phyloP scores from a whole-genome alignment of 805 yeast genomes.

The Zygosaccharomyces lentus region DNA sequence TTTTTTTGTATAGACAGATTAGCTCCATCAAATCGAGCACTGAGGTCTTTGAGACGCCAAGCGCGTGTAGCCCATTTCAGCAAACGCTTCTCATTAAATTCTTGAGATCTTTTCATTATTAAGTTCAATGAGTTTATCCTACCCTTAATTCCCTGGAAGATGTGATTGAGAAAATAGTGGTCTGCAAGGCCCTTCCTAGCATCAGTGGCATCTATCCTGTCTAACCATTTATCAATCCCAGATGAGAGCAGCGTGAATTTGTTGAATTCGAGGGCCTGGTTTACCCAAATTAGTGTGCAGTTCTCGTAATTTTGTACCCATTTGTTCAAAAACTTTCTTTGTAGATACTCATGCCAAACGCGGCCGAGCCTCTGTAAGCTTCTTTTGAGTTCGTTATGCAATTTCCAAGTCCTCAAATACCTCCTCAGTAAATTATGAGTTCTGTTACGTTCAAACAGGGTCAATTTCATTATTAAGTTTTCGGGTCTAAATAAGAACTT shows the following conservation, averaged over 20 bases:
- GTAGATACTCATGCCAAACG: slow-evolving; percentile 16
- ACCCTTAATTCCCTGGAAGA: slow-evolving; percentile 14
- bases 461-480: slow-evolving; percentile 23
- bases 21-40: slow-evolving; percentile 1
- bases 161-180: slow-evolving; percentile 21
- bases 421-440: slow-evolving; percentile 7
- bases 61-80: neutral
- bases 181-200: slow-evolving; percentile 24
- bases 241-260: slow-evolving; percentile 16
- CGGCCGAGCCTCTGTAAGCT: slow-evolving; percentile 13
- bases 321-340: slow-evolving; percentile 10
- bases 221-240: slow-evolving; percentile 20
- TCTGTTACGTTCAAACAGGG: slow-evolving; percentile 18
- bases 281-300: neutral
- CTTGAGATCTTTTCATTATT: neutral
- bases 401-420: slow-evolving; percentile 20
- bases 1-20: neutral
- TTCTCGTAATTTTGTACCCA: slow-evolving; percentile 15
- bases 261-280: slow-evolving; percentile 18
- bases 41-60: slow-evolving; percentile 5
- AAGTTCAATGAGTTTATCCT: slow-evolving; percentile 1
- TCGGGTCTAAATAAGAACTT: slow-evolving; percentile 26
- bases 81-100: neutral
- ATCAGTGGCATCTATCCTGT: slow-evolving; percentile 14
- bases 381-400: slow-evolving; percentile 9